These are phyloP conservation scores for Przewalskia tangutica DNA, from an alignment of 257 asterid genomes.

Conservation along the genomic window DNA sequence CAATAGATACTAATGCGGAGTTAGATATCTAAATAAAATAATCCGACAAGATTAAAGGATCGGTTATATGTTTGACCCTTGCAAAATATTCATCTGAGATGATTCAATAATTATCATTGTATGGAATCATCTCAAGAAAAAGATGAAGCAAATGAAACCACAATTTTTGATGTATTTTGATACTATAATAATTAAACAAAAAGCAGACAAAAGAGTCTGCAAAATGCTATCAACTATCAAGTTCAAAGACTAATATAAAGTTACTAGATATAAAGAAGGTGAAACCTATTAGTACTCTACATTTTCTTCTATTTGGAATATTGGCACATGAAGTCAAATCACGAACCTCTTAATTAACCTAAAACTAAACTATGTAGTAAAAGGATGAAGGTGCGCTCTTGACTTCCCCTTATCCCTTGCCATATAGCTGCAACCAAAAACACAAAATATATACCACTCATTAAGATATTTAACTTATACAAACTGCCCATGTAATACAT, in stretches of 20 bases:
- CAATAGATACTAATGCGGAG: too few relatives aligned
- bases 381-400: slow-evolving; percentile 10
- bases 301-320: background rate
- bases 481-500: background rate
- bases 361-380: background rate
- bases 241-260: background rate
- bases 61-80: too few relatives aligned
- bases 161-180: background rate
- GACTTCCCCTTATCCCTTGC: slow-evolving; percentile 6
- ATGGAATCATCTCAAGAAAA: background rate
- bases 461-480: background rate
- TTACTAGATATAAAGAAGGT: background rate
- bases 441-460: background rate
- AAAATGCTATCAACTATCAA: background rate
- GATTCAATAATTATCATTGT: too few relatives aligned
- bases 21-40: too few relatives aligned
- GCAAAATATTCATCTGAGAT: background rate
- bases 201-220: background rate
- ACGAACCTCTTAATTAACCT: slow-evolving; percentile 5
- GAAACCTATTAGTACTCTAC: background rate
- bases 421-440: background rate
- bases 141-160: background rate
- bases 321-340: slow-evolving; percentile 10
- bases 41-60: too few relatives aligned
- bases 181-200: background rate